Conservation (phyloP, 805 yeast genomes). For the Kodamaea lidongshanica region DNA sequence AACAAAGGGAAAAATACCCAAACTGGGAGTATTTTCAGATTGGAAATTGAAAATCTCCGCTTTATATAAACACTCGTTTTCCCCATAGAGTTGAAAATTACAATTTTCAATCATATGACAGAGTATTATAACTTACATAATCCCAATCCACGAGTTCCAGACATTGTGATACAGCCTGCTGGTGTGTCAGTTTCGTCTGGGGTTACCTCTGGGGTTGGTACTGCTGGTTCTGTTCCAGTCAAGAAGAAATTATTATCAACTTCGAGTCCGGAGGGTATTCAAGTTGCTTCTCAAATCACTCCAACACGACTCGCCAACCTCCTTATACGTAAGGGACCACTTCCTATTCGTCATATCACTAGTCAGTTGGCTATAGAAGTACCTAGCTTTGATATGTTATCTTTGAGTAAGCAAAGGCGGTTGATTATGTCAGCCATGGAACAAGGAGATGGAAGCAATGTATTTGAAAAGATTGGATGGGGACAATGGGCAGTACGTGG, state of each 20-base stretch:
- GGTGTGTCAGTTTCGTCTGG: too few relatives aligned
- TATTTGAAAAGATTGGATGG: slow-evolving; percentile 95
- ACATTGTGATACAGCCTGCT: too few relatives aligned
- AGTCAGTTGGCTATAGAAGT: slow-evolving; percentile 69
- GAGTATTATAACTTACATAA: too few relatives aligned
- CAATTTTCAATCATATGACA: too few relatives aligned
- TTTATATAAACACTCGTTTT: too few relatives aligned
- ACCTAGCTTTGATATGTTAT: slow-evolving; percentile 70
- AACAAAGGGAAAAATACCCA: too few relatives aligned
- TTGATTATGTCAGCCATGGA: slow-evolving; percentile 87
- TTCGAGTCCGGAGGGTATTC: slow-evolving; percentile 80
- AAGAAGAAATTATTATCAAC: slow-evolving; percentile 46
- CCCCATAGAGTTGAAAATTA: too few relatives aligned
- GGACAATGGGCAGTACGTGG: slow-evolving; percentile 90
- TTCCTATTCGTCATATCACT: slow-evolving; percentile 87
- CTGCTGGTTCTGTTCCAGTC: too few relatives aligned
- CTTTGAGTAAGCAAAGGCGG: slow-evolving; percentile 83
- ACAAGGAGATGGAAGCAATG: slow-evolving; percentile 53
- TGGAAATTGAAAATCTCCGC: too few relatives aligned
- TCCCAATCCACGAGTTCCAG: too few relatives aligned
- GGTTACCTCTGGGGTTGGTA: too few relatives aligned
- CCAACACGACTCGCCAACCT: slow-evolving; percentile 69
- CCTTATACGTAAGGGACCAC: slow-evolving; percentile 69
- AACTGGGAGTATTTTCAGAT: too few relatives aligned
- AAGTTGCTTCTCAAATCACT: slow-evolving; percentile 81